Evolutionary conservation across 345 rosid genomes (phyloP).

Genomic region (Durio zibethinus): DNA sequence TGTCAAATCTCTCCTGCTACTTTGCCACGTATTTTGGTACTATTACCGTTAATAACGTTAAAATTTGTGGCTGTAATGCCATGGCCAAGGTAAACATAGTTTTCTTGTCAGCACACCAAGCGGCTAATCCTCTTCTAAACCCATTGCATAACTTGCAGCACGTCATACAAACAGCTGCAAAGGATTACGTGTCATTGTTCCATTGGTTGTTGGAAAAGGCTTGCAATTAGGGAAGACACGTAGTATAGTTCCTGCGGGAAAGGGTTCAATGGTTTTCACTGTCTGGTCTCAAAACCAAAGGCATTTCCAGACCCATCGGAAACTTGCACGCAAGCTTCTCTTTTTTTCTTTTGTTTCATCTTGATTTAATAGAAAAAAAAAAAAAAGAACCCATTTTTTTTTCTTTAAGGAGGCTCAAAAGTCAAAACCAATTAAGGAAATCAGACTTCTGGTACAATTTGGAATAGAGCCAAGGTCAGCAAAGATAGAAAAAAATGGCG

Average conservation of each 20-base stretch:
- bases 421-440: neutral
- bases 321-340: conserved; percentile 2
- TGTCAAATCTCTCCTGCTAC: neutral
- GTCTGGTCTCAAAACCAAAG: neutral
- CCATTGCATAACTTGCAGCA: neutral
- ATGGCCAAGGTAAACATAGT: neutral
- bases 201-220: neutral
- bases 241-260: neutral
- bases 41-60: neutral
- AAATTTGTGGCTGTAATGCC: neutral
- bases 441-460: neutral
- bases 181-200: neutral
- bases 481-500: neutral
- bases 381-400: neutral
- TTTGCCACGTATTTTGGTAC: neutral
- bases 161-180: neutral
- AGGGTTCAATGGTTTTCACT: neutral
- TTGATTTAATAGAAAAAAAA: neutral
- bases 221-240: neutral
- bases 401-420: neutral
- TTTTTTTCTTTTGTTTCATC: neutral
- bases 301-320: neutral
- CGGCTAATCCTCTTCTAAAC: neutral
- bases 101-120: neutral
- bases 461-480: neutral